Evolutionary conservation across 345 rosid genomes (phyloP).

Genomic region (Eucalyptus lansdowneana): DNA sequence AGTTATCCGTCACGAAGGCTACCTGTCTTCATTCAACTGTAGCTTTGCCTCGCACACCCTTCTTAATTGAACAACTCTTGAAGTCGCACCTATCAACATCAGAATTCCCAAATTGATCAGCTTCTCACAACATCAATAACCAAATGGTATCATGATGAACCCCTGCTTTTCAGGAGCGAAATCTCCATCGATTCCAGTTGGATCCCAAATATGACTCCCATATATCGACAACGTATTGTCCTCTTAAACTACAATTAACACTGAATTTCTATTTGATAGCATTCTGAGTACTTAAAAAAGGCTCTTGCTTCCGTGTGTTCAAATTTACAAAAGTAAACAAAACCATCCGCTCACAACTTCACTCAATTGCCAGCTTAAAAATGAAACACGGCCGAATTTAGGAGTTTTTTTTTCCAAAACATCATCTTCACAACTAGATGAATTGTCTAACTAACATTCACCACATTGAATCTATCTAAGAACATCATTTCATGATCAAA

Average conservation of each 20-base stretch:
- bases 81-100: neutral
- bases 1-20: neutral
- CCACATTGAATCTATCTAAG: neutral
- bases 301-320: neutral
- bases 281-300: neutral
- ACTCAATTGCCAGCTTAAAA: neutral
- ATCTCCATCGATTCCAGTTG: neutral
- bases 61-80: neutral
- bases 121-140: neutral
- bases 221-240: too few relatives aligned
- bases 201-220: too few relatives aligned
- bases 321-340: neutral
- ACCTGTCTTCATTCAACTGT: neutral
- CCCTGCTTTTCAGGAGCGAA: neutral
- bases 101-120: neutral
- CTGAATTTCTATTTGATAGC: too few relatives aligned
- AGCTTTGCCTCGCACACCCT: neutral
- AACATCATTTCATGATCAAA: neutral
- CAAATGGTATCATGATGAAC: neutral
- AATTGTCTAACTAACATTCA: neutral
- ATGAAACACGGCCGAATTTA: neutral
- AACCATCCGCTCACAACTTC: neutral
- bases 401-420: neutral
- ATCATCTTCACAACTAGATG: neutral
- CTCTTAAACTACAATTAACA: too few relatives aligned